Evolutionary conservation across 208 protist genomes (phyloP), one percentile per base, ranked within the genome.

Genomic region (Leishmania tropica): DNA sequence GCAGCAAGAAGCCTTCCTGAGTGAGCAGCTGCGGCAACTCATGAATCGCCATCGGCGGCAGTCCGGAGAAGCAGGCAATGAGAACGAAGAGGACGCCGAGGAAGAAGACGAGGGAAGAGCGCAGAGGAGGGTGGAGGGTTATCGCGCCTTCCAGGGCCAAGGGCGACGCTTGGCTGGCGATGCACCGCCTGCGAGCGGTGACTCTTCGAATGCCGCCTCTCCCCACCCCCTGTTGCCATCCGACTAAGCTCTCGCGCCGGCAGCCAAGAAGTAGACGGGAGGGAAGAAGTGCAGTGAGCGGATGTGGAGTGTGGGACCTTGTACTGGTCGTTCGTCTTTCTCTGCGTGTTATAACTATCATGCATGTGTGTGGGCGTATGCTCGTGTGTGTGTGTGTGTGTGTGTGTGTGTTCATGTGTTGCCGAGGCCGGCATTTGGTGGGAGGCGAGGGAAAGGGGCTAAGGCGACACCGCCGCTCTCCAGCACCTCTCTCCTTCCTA

Each of bases 21-120:
- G 78, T 24, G 78, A 76, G 51, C 82, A 85, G 64, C 82, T 85
- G 60, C 77, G 74, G 64, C 82, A 72, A 19, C 28, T 85, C 40
- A 82, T 85, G 77, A 75, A 47, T 21, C 64, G 85, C 60, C 60
- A 81, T 37, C 48, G 81, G 65, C 35, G 45, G 45, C 62, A 73
- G 21, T 51, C 68, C 68, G 24, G 42, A 73, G 42, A 42, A n/a
- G 73, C 54, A n/a, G 79, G 64, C 5, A 35, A 76, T 10, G 60
- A 53, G 4, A n/a, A 48, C 53, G 68, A 82, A 19, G 72, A 76
- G 31, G 53, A 58, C 31, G 79, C 24, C 28, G 80, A 71, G 11
- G 70, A 84, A 31, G 68, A n/a, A 1, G 37, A 28, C 11, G 65
- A 71, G 35, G 56, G 51, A 78, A 37, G 70, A 74, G 6, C 21